These are phyloP conservation scores for Podaxis sp. DNA, from an alignment of 768 basidiomycete genomes.

Conservation along the genomic window DNA sequence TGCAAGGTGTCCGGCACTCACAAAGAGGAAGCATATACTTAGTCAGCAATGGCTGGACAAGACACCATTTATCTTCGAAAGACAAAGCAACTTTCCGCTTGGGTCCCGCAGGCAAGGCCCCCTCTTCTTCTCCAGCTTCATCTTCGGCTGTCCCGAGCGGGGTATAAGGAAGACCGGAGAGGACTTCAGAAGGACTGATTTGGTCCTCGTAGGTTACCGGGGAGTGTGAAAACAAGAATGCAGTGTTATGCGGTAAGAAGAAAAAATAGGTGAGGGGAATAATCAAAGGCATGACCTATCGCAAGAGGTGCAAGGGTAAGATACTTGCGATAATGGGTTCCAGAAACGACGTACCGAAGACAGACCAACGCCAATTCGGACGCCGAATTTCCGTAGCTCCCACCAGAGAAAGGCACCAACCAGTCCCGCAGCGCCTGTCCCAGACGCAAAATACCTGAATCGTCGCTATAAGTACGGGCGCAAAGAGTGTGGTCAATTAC, in stretches of 20 bases:
- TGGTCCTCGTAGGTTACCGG: conserved; percentile 39
- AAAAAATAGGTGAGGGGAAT: conserved; percentile 78
- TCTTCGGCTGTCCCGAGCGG: conserved; percentile 44
- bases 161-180: conserved; percentile 40
- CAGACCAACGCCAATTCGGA: conserved; percentile 78
- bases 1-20: conserved; percentile 39
- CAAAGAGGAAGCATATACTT: conserved; percentile 94
- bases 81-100: conserved; percentile 56
- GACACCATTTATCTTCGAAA: conserved; percentile 71
- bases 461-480: neutral
- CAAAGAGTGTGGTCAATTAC: conserved; percentile 18
- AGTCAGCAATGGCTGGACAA: conserved; percentile 76
- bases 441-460: conserved; percentile 83
- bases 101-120: conserved; percentile 30
- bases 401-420: conserved; percentile 95
- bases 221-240: conserved; percentile 45
- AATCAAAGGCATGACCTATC: conserved; percentile 76
- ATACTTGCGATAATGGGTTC: neutral
- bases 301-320: conserved; percentile 9
- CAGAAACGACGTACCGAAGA: conserved; percentile 61
- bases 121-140: conserved; percentile 42
- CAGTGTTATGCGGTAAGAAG: conserved; percentile 64
- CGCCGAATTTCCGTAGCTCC: conserved; percentile 84
- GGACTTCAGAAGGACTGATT: conserved; percentile 27
- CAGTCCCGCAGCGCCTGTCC: conserved; percentile 93